phyloP scores from a whole-genome alignment of 2,329 filamentous ascomycete species.

The Tolypocladium pustulatum region DNA sequence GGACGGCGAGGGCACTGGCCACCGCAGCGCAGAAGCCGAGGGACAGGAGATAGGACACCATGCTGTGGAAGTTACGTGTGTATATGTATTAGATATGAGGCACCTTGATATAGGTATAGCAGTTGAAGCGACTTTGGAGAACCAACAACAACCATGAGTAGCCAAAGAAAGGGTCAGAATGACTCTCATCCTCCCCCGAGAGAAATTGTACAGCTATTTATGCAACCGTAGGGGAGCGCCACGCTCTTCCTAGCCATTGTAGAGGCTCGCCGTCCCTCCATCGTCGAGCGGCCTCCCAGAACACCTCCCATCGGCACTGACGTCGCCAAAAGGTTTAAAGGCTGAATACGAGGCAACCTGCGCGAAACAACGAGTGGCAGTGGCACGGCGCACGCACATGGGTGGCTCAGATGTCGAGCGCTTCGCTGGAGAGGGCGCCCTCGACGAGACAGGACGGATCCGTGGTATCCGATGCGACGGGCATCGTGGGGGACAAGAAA shows the following conservation, averaged over 20 bases:
- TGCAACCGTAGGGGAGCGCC: neutral
- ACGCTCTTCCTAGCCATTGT: no score
- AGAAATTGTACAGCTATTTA: neutral
- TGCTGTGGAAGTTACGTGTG: neutral
- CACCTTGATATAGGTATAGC: neutral
- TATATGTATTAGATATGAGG: neutral
- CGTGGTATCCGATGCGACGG: neutral
- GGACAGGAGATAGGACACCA: neutral
- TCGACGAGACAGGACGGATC: neutral
- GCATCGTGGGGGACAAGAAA: neutral
- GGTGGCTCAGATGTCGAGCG: neutral
- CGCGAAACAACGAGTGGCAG: neutral
- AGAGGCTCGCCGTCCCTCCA: neutral
- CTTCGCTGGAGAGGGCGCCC: neutral
- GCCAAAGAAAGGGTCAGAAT: neutral
- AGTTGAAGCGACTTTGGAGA: neutral
- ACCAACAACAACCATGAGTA: no score
- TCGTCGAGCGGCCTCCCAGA: neutral
- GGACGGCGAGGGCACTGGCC: conserved; percentile 7
- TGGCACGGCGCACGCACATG: neutral
- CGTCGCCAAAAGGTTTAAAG: neutral
- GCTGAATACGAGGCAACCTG: neutral
- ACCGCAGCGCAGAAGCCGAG: conserved; percentile 3
- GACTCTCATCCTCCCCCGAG: neutral
- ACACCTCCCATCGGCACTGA: neutral